Base-by-base conservation (phyloP, 768 basidiomycete genomes). In the Trametes cingulata region DNA sequence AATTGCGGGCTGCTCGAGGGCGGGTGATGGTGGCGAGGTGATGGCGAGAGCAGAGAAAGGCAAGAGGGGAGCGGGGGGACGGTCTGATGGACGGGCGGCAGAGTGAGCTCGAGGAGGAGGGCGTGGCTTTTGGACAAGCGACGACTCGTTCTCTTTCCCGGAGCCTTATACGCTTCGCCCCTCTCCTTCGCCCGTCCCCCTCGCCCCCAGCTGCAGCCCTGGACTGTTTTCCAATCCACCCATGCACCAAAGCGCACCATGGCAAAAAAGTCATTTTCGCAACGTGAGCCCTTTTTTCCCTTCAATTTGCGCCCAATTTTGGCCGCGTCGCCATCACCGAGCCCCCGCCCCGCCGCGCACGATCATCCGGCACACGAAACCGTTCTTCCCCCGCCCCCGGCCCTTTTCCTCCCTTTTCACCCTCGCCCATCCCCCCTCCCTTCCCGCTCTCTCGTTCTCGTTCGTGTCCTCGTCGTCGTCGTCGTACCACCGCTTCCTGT, bases 251-350 rank as follows among this genome's bases (percentile, higher is more conserved):
- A 47, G 25, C 60, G 42, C 56, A 61, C 14, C 40, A 69, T 70
- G 69, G 61, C 69, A 60, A 70, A 70, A 67, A 70, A 68, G 64
- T 27, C 43, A 9, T 19, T 40, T 25, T 43, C 56, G 10, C 56
- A 67, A 54, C 64, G 53, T 62, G 39, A 52, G 67, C 68, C 49
- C 55, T 60, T 49, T 46, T 45, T 29, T 36, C 19, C 43, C 12
- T 45, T 17, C 17, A 19, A 22, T 64, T 57, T 52, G 36, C 40
- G 29, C 54, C 33, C 55, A 33, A 39, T 19, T 37, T 40, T 41
- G 56, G 35, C 25, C 43, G 20, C 48, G 46, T 53, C 57, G 50
- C 52, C 53, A 56, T 55, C 22, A 51, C 17, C 35, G 24, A 51
- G 19, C 12, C 55, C 54, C 36, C 39, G 46, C 48, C 55, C 29